Conservation (phyloP, 805 yeast species). For the Candida morakotiae region DNA sequence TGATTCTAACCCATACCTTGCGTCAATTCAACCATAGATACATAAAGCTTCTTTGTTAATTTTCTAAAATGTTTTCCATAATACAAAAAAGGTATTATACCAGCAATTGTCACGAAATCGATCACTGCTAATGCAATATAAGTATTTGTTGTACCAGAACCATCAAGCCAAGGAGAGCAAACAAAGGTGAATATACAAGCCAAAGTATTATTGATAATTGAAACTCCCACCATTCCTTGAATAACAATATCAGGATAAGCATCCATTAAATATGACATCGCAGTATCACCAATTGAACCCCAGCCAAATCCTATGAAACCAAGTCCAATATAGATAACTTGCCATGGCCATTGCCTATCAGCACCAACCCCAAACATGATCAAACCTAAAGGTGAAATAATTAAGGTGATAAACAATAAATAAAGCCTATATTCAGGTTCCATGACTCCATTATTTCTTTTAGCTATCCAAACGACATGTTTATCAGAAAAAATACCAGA, state of each 20-base stretch:
- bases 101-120: slow-evolving; percentile 44
- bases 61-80: slow-evolving; percentile 60
- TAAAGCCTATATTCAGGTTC: slow-evolving; percentile 37
- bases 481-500: slow-evolving; percentile 34
- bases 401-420: slow-evolving; percentile 30
- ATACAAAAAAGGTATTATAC: slow-evolving; percentile 53
- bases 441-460: slow-evolving; percentile 29
- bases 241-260: slow-evolving; percentile 38
- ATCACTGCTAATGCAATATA: slow-evolving; percentile 33
- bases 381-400: slow-evolving; percentile 32
- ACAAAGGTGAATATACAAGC: slow-evolving; percentile 37
- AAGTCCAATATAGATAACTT: slow-evolving; percentile 33
- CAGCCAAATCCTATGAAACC: slow-evolving; percentile 35
- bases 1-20: slow-evolving; percentile 14
- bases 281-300: slow-evolving; percentile 38
- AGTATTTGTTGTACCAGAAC: slow-evolving; percentile 33
- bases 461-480: slow-evolving; percentile 34
- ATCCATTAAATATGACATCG: slow-evolving; percentile 37
- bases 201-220: slow-evolving; percentile 33
- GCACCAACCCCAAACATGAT: slow-evolving; percentile 37
- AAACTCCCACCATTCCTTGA: slow-evolving; percentile 37
- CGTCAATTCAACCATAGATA: slow-evolving; percentile 46
- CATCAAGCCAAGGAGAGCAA: slow-evolving; percentile 34
- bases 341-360: slow-evolving; percentile 35
- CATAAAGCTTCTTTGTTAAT: slow-evolving; percentile 55